Percentiles rank a stretch among this genome's conserved stretches.
Evolutionary conservation across 805 yeast species (phyloP).

Genomic region (Myxozyma neglecta): DNA sequence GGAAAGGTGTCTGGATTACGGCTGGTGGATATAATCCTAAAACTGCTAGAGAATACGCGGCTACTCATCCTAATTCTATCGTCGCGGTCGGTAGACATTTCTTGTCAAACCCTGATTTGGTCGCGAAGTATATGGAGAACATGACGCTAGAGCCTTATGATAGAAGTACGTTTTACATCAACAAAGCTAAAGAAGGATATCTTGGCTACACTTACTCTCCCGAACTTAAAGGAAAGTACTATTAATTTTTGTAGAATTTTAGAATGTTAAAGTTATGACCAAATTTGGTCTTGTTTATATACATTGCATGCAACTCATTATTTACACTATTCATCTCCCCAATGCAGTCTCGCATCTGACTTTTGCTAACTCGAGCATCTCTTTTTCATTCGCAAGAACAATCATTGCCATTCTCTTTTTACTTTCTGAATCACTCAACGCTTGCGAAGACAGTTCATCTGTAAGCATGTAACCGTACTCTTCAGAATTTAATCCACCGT

Average conservation of each 20-base stretch:
- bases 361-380: constrained; percentile 21
- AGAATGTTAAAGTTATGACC: too few relatives aligned
- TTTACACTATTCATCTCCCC: background rate
- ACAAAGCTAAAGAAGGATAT: constrained; percentile 24
- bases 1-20: constrained; percentile 31
- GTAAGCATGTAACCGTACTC: constrained; percentile 19
- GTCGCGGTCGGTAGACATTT: constrained; percentile 52
- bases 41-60: constrained; percentile 22
- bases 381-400: constrained; percentile 22
- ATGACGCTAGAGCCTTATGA: constrained; percentile 48
- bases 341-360: constrained; percentile 13
- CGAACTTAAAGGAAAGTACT: constrained; percentile 22
- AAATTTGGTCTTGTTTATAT: background rate
- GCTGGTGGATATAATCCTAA: constrained; percentile 32
- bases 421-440: background rate
- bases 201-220: constrained; percentile 19
- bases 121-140: constrained; percentile 46
- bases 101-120: constrained; percentile 59
- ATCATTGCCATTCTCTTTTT: constrained; percentile 10
- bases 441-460: background rate
- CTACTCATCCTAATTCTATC: constrained; percentile 27
- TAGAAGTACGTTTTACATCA: constrained; percentile 50
- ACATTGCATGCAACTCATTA: background rate
- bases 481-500: constrained; percentile 10
- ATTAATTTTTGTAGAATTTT: background rate